phyloP scores from a whole-genome alignment of 805 yeast species.

The Teunomyces cretensis region DNA sequence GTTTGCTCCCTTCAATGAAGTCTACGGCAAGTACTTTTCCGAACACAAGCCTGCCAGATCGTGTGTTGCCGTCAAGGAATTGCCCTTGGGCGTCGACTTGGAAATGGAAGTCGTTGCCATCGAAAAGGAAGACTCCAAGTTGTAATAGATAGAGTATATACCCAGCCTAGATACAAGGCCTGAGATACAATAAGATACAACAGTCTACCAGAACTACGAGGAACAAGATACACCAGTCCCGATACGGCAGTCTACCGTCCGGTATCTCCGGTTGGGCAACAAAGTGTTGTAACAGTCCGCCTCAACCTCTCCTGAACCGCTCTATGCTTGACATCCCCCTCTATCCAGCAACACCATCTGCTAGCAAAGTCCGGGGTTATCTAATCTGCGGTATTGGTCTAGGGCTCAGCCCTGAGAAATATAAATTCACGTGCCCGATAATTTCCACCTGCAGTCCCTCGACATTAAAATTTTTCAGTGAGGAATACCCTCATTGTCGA shows the following conservation, averaged over 20 bases:
- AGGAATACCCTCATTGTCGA: slow-evolving; percentile 6
- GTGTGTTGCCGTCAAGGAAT: slow-evolving; percentile 89
- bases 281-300: too few species aligned
- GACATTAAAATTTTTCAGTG: slow-evolving; percentile 4
- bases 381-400: neutral
- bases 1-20: slow-evolving; percentile 82
- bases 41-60: slow-evolving; percentile 94
- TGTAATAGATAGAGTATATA: slow-evolving; percentile 15
- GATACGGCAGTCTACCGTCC: too few species aligned
- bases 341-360: too few species aligned
- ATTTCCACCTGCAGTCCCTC: neutral
- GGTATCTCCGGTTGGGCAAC: too few species aligned
- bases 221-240: too few species aligned
- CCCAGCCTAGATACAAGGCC: too few species aligned
- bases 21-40: slow-evolving; percentile 75
- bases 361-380: too few species aligned
- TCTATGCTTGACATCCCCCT: too few species aligned
- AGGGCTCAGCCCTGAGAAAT: neutral
- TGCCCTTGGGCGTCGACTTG: slow-evolving; percentile 83
- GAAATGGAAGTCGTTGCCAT: slow-evolving; percentile 94
- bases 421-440: neutral
- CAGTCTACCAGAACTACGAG: too few species aligned
- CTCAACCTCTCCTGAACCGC: too few species aligned
- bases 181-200: too few species aligned
- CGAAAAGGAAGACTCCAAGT: slow-evolving; percentile 46